Base-by-base conservation (phyloP, 2,329 filamentous ascomycete genomes). In the Verruconis gallopava region DNA sequence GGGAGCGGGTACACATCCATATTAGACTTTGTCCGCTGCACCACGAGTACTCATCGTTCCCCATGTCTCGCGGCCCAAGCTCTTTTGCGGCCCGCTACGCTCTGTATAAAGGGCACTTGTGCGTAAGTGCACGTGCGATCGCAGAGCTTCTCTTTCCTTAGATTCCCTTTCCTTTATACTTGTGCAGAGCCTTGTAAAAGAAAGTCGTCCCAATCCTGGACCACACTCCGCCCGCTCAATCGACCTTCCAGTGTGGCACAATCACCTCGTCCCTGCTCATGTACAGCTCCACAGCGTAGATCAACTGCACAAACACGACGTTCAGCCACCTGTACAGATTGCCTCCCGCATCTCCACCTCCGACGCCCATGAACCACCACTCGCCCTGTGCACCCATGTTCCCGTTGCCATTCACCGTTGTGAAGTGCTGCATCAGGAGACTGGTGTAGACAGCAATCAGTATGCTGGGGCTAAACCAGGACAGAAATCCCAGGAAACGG, bases 401-500 rank as follows among this genome's bases (percentile, higher is more conserved):
- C 46, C 65, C 19, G 59, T 65, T 75, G 40, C 71, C 64, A 17
- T 65, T 75, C 13, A 72, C 81, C 9, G 82, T 80, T 4, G 85
- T 83, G 55, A 98, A 96, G 60, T 98, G 91, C 59, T 96, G 91
- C 67, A 96, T 80, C 22, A 98, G 66, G 39, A 98, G 65, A 61
- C 88, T 95, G 2, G 91, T 98, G 61, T 98, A 98, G 21, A 96
- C 88, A 3, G 91, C 83, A 47, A 98, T 89, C 42, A 98, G 71
- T 43, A 96, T 93, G 18, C 84, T 93, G 0, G 91, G 89, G 14
- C 85, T 91, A 63, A 95, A 96, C 77, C 88, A 95, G 51, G 81
- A 91, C 32, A 96, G 67, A 48, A 95, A 75, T 1, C 81, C 84
- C 13, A 96, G 66, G 4, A 94, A 67, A 50, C 79, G 81, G 51